These are phyloP conservation scores for Misopates orontium DNA, from an alignment of 257 asterid species.

Conservation along the genomic window DNA sequence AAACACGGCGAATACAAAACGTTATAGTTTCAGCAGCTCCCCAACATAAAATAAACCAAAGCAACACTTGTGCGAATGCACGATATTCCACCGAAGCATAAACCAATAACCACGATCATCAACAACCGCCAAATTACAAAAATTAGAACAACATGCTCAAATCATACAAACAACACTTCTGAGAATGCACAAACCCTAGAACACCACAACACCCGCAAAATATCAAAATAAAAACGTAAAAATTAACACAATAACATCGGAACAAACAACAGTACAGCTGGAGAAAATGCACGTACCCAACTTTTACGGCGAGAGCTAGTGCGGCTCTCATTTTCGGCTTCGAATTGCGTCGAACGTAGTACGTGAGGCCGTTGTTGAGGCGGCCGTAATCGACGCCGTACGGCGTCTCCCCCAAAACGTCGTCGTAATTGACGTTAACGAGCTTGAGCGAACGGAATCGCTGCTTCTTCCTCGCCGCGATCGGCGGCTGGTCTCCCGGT, in stretches of 20 bases:
- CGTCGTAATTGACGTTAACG: conserved; percentile 70
- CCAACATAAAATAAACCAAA: not conserved
- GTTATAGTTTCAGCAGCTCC: not conserved
- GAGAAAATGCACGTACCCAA: conserved; percentile 62
- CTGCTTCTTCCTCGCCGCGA: conserved; percentile 53
- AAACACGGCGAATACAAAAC: not conserved
- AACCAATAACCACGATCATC: not conserved
- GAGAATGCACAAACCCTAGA: no score
- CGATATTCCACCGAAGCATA: not conserved
- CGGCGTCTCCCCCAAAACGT: conserved; percentile 60
- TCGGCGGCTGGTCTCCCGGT: conserved; percentile 66
- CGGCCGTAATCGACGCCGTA: conserved; percentile 77
- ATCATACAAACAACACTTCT: no score
- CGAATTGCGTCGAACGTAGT: conserved; percentile 87
- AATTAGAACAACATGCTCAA: no score
- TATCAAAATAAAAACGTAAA: not conserved
- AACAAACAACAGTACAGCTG: no score
- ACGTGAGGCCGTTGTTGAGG: conserved; percentile 80
- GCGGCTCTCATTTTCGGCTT: conserved; percentile 98
- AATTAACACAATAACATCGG: not conserved
- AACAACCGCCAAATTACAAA: no score
- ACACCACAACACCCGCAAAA: not conserved
- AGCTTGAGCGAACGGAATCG: conserved; percentile 85
- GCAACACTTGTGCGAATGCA: not conserved
- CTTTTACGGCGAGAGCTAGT: conserved; percentile 83